Conservation (phyloP, 2,329 filamentous ascomycete genomes). For the Endothia cerciana region DNA sequence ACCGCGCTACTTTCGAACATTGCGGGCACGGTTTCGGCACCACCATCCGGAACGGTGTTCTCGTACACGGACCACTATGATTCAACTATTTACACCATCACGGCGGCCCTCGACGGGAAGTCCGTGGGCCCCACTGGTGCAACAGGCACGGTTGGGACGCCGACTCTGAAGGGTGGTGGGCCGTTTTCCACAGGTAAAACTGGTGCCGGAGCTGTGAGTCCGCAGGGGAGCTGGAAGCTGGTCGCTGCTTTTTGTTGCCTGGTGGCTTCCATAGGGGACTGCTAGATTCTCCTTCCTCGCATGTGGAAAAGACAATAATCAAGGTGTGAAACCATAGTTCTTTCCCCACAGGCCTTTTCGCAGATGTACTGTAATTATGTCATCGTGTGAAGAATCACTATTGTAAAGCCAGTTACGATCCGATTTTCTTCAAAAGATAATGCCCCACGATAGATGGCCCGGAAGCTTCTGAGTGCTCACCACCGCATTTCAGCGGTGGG, state of each 20-base stretch:
- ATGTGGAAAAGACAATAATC: no score
- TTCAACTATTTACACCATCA: slow-evolving; percentile 40
- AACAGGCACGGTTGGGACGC: neutral
- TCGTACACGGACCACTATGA: slow-evolving; percentile 40
- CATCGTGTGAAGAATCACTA: no score
- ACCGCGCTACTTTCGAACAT: slow-evolving; percentile 38
- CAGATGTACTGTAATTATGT: neutral
- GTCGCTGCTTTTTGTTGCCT: neutral
- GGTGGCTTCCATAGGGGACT: neutral
- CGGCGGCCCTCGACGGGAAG: slow-evolving; percentile 33
- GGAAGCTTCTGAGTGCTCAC: neutral
- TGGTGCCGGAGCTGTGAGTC: neutral
- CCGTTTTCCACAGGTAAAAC: neutral
- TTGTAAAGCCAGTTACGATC: no score
- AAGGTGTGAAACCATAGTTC: no score
- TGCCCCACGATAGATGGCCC: no score
- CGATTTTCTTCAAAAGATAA: no score
- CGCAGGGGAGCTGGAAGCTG: neutral
- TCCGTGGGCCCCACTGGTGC: neutral
- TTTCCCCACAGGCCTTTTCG: no score
- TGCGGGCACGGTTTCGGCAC: slow-evolving; percentile 38
- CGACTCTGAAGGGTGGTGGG: neutral
- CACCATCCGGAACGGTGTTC: slow-evolving; percentile 41
- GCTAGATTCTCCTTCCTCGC: no score
- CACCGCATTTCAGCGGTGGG: neutral